Base-by-base conservation (phyloP, 441 rosid genomes). In the Gossypium lobatum region DNA sequence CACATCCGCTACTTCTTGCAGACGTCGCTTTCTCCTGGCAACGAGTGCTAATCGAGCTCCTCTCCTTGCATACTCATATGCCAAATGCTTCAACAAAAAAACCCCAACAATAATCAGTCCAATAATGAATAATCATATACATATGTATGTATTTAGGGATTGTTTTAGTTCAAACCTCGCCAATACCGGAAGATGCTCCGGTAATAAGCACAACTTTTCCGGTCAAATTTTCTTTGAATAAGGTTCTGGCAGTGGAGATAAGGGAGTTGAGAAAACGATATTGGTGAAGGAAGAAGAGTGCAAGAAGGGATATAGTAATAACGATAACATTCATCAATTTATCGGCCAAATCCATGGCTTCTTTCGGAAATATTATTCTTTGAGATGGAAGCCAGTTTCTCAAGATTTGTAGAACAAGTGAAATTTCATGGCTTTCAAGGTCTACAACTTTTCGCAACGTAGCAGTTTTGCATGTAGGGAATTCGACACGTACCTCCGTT, bases 161-260 rank as follows among this genome's bases (percentile, higher is more conserved):
- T 52, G 31, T 34, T 37, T 66, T 2, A 5, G 25, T 6, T 13
- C 65, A 60, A 39, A 84, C 97, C 90, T 89, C 84, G 26, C 91
- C 95, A 21, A 89, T 86, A 52, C 92, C 95, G 0, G 92, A 88
- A 52, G 93, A 86, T 55, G 91, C 89, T 69, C 91, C 92, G 11
- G 90, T 85, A 72, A 88, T 82, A 67, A 90, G 88, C 7, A 87
- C 70, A 1, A 86, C 95, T 80, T 92, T 86, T 61, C 93, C 93
- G 0, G 81, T 53, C 8, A 88, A 77, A 42, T 87, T 79, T 65
- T 89, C 88, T 1, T 71, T 71, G 75, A 81, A 84, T 8, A 84
- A 55, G 53, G 52, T 62, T 67, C 75, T 77, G 25, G 25, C 65
- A 11, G 65, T 23, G 54, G 76, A 72, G 61, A 73, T 17, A 59